Percentiles rank a stretch among this genome's conserved stretches.
Evolutionary conservation across 1,139 yeast genomes (phyloP).

Genomic region (Geotrichum phurueaensis): DNA sequence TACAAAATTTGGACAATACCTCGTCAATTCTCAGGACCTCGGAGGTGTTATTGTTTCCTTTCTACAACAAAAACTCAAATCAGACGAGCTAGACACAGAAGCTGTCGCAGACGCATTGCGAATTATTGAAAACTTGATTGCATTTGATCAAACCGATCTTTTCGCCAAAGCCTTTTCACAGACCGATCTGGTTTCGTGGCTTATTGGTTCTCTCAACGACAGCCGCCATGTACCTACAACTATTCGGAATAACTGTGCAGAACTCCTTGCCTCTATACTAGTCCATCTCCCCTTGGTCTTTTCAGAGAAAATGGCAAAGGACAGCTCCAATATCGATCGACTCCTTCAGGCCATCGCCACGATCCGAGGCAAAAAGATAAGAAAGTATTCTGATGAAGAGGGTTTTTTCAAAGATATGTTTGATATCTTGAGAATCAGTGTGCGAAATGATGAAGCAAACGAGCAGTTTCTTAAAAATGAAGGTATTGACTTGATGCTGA

Average conservation of each 20-base stretch:
- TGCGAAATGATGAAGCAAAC: constrained; percentile 21
- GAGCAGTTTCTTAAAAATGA: constrained; percentile 29
- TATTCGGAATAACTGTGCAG: constrained; percentile 26
- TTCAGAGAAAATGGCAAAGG: not conserved
- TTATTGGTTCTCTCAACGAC: constrained; percentile 18
- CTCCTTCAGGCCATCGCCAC: constrained; percentile 22
- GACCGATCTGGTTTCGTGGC: constrained; percentile 21
- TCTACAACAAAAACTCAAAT: not conserved
- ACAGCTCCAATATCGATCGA: constrained; percentile 20
- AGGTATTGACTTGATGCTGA: constrained; percentile 33
- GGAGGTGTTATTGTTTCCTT: constrained; percentile 6
- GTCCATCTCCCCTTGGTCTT: constrained; percentile 3
- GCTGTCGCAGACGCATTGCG: constrained; percentile 17
- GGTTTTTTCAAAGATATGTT: constrained; percentile 29
- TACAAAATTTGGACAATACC: constrained; percentile 19
- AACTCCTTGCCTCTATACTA: constrained; percentile 24
- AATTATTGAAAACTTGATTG: constrained; percentile 13
- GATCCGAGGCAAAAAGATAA: constrained; percentile 18
- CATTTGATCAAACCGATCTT: not conserved
- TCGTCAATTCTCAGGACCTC: not conserved
- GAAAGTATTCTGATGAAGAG: constrained; percentile 23
- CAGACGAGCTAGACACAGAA: constrained; percentile 9
- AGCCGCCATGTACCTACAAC: constrained; percentile 17
- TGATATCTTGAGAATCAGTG: constrained; percentile 24
- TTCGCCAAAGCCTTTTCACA: constrained; percentile 1